Percentiles rank a stretch among this genome's conserved stretches.
Conservation (phyloP, 1,284 basidiomycete species). For the Fomitopsis pinicola region DNA sequence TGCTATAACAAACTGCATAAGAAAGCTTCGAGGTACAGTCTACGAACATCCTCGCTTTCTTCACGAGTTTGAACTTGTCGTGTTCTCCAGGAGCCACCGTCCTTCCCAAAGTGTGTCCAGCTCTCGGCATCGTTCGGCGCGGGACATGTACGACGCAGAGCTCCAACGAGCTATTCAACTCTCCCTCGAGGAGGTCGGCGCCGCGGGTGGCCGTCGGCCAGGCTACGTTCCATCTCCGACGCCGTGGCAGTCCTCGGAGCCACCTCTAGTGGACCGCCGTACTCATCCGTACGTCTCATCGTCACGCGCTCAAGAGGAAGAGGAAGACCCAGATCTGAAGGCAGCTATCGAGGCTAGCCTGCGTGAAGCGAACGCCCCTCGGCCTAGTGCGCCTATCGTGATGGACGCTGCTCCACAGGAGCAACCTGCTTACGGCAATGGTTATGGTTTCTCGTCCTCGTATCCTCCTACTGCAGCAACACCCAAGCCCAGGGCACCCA, state of each 20-base stretch:
- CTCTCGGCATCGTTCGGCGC: slow-evolving; percentile 48
- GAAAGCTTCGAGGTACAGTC: slow-evolving; percentile 32
- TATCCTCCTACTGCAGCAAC: slow-evolving; percentile 37
- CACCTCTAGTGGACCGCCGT: slow-evolving; percentile 59
- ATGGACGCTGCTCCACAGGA: slow-evolving; percentile 50
- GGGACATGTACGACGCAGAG: slow-evolving; percentile 81
- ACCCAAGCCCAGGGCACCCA: slow-evolving; percentile 41
- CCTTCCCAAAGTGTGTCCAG: slow-evolving; percentile 46
- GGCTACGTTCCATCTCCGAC: slow-evolving; percentile 69
- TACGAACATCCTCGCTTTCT: neutral
- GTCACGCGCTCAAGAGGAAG: slow-evolving; percentile 51
- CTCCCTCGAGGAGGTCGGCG: slow-evolving; percentile 78
- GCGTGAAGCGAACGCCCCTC: slow-evolving; percentile 77
- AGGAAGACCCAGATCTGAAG: slow-evolving; percentile 89
- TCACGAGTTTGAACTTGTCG: neutral
- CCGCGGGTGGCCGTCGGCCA: slow-evolving; percentile 42
- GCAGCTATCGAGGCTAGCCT: slow-evolving; percentile 96
- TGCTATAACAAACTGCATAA: slow-evolving; percentile 77
- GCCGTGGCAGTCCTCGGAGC: slow-evolving; percentile 64
- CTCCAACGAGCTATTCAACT: slow-evolving; percentile 92
- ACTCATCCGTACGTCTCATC: slow-evolving; percentile 32
- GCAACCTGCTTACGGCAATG: slow-evolving; percentile 35
- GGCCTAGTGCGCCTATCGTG: slow-evolving; percentile 72
- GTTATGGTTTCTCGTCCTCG: slow-evolving; percentile 25
- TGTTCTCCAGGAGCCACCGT: slow-evolving; percentile 33